phyloP scores from a whole-genome alignment of 2,329 filamentous ascomycete genomes.

The Xylariales sp. region DNA sequence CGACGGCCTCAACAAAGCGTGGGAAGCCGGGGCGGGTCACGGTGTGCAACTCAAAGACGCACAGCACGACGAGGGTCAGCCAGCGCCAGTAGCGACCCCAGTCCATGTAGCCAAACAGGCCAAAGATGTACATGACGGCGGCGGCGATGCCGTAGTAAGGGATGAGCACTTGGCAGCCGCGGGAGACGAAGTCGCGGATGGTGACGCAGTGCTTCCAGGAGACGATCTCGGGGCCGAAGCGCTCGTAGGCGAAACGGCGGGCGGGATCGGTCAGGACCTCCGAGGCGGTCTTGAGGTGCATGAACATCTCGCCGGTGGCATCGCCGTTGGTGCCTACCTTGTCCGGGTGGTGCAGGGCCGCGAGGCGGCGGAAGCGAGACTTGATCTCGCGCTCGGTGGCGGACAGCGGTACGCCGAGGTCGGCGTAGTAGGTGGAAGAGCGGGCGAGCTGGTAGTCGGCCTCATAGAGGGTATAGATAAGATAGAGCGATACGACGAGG shows the following conservation, averaged over 20 bases:
- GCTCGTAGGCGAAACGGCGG: constrained; percentile 82
- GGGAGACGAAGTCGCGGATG: constrained; percentile 66
- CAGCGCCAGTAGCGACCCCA: constrained; percentile 64
- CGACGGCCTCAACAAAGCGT: constrained; percentile 30
- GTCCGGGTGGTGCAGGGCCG: constrained; percentile 75
- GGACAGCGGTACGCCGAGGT: constrained; percentile 64
- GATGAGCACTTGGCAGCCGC: constrained; percentile 54
- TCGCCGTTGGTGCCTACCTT: constrained; percentile 52
- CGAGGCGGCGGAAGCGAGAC: constrained; percentile 75
- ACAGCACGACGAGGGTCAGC: constrained; percentile 50
- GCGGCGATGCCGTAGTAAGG: constrained; percentile 59
- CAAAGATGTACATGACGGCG: constrained; percentile 55
- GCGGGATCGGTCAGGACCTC: constrained; percentile 77
- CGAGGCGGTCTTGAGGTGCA: constrained; percentile 76
- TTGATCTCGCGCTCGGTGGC: constrained; percentile 76
- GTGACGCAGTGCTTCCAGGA: constrained; percentile 63
- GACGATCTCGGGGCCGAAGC: constrained; percentile 72
- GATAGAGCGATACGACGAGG: constrained; percentile 76
- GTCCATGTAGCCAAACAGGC: constrained; percentile 62
- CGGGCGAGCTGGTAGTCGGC: constrained; percentile 75
- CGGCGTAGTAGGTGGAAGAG: constrained; percentile 72
- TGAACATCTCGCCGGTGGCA: constrained; percentile 53
- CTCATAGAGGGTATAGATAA: constrained; percentile 89
- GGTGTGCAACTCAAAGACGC: constrained; percentile 52
- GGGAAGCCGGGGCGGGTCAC: constrained; percentile 53